These are phyloP conservation scores for Lipomyces yamanashiensis DNA, from an alignment of 805 yeast genomes.

Conservation along the genomic window DNA sequence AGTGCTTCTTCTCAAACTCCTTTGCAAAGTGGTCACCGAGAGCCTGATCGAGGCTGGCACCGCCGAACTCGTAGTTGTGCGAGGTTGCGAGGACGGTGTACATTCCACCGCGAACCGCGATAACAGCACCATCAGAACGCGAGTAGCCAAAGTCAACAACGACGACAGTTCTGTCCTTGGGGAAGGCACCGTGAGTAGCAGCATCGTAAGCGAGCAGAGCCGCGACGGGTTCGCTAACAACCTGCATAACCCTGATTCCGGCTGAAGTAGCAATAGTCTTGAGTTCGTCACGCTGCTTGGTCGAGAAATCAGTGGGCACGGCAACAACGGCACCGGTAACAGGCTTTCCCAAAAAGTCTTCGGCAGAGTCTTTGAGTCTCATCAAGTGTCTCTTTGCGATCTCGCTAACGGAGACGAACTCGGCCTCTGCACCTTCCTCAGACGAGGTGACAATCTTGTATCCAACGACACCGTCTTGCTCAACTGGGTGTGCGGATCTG, in stretches of 20 bases:
- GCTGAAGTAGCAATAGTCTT: constrained; percentile 66
- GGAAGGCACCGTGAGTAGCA: constrained; percentile 26
- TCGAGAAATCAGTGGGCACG: constrained; percentile 86
- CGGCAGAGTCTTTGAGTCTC: constrained; percentile 85
- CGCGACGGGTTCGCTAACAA: constrained; percentile 89
- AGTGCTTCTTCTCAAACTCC: constrained; percentile 89
- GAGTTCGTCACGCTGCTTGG: constrained; percentile 69
- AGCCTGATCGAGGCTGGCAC: constrained; percentile 79
- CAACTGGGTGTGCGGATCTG: constrained; percentile 69
- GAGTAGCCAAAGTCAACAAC: constrained; percentile 98
- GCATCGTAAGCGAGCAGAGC: constrained; percentile 82
- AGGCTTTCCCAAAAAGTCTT: constrained; percentile 82
- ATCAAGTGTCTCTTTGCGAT: constrained; percentile 80
- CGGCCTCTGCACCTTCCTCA: constrained; percentile 54
- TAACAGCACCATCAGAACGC: constrained; percentile 92
- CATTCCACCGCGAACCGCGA: constrained; percentile 92
- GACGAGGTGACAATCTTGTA: constrained; percentile 28
- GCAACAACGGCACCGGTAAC: constrained; percentile 85
- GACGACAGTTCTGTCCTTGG: constrained; percentile 75
- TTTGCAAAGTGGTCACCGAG: constrained; percentile 83
- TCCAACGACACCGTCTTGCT: constrained; percentile 43
- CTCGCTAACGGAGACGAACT: constrained; percentile 72
- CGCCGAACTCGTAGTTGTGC: constrained; percentile 84
- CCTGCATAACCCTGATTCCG: constrained; percentile 80
- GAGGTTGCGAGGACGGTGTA: constrained; percentile 85